A percentile compares a stretch with the other conserved stretches of the same genome.
These are phyloP conservation scores for Colletotrichum tabaci DNA, from an alignment of 2,329 filamentous ascomycete species.

Conservation along the genomic window DNA sequence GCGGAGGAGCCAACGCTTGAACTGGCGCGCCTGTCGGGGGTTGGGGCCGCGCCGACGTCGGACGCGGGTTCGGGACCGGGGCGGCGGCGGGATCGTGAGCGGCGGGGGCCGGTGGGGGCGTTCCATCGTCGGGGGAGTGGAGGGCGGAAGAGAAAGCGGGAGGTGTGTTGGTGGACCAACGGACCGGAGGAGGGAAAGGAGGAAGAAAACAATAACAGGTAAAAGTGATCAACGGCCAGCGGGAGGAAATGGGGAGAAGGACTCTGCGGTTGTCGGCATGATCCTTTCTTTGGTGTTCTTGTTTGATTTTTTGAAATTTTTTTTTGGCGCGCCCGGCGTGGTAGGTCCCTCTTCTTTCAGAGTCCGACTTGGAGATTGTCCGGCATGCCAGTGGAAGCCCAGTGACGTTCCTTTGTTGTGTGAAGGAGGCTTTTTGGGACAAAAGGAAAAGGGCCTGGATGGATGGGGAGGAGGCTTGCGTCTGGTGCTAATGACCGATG, in stretches of 20 bases:
- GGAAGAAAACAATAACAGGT: background rate
- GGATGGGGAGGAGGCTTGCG: background rate
- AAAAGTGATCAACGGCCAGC: constrained; percentile 5
- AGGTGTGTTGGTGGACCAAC: background rate
- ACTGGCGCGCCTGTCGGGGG: constrained; percentile 25
- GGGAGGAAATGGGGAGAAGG: constrained; percentile 3
- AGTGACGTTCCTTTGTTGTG: constrained; percentile 23
- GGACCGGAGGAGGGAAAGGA: background rate
- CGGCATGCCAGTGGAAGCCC: constrained; percentile 19
- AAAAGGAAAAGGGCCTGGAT: no score
- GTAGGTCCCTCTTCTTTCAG: background rate
- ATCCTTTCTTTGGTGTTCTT: background rate
- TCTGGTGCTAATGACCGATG: constrained; percentile 20
- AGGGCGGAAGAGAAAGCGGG: background rate
- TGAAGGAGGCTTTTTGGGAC: no score
- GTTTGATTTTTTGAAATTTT: background rate
- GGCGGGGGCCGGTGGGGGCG: constrained; percentile 51
- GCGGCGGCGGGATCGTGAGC: constrained; percentile 51
- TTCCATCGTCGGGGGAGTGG: constrained; percentile 45
- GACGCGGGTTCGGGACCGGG: constrained; percentile 34
- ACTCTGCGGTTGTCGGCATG: constrained; percentile 16
- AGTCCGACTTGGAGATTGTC: background rate
- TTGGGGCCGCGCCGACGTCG: constrained; percentile 24
- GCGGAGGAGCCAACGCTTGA: constrained; percentile 37
- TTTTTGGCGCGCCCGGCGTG: background rate